Conservation (phyloP, 495 filamentous ascomycete species). For the Neurospora tetrasperma region DNA sequence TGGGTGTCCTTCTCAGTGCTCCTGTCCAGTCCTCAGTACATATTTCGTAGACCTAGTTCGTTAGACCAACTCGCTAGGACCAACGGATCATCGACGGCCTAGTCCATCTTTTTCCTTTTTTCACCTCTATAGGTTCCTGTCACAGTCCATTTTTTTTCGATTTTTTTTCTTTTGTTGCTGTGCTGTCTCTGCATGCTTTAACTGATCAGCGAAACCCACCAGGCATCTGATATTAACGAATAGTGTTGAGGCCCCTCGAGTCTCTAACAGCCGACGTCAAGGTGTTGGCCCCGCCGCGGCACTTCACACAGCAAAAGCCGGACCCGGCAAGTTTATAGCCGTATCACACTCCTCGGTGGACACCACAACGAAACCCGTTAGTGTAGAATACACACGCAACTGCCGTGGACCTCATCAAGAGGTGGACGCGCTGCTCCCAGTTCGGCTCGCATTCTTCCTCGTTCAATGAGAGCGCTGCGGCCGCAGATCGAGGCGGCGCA, state of each 20-base stretch:
- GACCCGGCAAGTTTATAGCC: not conserved
- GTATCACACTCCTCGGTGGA: not conserved
- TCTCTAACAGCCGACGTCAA: not conserved
- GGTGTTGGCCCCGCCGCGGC: not conserved
- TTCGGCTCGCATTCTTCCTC: not conserved
- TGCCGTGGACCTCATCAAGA: not conserved
- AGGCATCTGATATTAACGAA: not conserved
- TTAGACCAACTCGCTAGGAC: not conserved
- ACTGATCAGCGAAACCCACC: not conserved
- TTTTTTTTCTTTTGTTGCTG: not conserved
- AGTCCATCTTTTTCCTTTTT: not conserved
- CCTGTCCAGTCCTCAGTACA: not conserved
- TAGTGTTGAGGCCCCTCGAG: not conserved
- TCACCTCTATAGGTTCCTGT: not conserved
- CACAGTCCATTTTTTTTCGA: not conserved
- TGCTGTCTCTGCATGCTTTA: not conserved
- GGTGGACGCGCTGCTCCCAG: not conserved
- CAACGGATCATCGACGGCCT: not conserved
- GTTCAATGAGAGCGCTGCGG: slow-evolving; percentile 10
- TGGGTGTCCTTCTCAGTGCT: not conserved
- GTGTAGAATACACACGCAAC: not conserved
- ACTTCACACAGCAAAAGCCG: not conserved
- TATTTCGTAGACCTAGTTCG: not conserved
- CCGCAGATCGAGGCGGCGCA: slow-evolving; percentile 3
- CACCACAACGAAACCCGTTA: not conserved